These are phyloP conservation scores for Dichotomopilus funicola DNA, from an alignment of 2,329 filamentous ascomycete species.

Conservation along the genomic window DNA sequence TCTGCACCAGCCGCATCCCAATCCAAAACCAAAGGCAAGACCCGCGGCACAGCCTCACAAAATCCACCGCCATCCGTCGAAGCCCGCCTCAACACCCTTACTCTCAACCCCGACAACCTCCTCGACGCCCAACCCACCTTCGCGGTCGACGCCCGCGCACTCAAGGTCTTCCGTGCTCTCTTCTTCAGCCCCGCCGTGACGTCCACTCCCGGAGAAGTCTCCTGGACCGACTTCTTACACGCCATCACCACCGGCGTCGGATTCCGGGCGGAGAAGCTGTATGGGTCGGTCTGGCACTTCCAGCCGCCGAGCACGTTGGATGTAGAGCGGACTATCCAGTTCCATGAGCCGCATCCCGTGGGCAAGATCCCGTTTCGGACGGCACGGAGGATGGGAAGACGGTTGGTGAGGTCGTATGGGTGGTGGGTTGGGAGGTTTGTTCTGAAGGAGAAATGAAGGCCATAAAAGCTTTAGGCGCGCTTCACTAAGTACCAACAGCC, in stretches of 20 bases:
- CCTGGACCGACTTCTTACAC: conserved; percentile 48
- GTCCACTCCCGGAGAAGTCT: conserved; percentile 40
- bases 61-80: not conserved
- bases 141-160: conserved; percentile 26
- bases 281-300: conserved; percentile 57
- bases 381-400: conserved; percentile 42
- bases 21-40: conserved; percentile 19
- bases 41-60: conserved; percentile 9
- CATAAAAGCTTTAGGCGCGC: too few relatives aligned
- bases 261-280: conserved; percentile 49
- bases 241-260: conserved; percentile 42
- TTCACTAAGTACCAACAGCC: too few relatives aligned
- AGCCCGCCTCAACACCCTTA: not conserved
- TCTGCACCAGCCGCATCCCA: not conserved
- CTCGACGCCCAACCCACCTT: not conserved
- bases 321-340: conserved; percentile 46
- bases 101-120: not conserved
- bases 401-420: conserved; percentile 44
- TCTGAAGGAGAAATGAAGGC: not conserved
- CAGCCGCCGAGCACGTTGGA: conserved; percentile 34
- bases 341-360: conserved; percentile 54
- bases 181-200: conserved; percentile 31
- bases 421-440: conserved; percentile 44
- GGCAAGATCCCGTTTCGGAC: conserved; percentile 43
- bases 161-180: conserved; percentile 35